Percentiles rank a stretch among this genome's conserved stretches.
Evolutionary conservation across 768 basidiomycete genomes (phyloP).

Genomic region (Psilocybe tampanensis): DNA sequence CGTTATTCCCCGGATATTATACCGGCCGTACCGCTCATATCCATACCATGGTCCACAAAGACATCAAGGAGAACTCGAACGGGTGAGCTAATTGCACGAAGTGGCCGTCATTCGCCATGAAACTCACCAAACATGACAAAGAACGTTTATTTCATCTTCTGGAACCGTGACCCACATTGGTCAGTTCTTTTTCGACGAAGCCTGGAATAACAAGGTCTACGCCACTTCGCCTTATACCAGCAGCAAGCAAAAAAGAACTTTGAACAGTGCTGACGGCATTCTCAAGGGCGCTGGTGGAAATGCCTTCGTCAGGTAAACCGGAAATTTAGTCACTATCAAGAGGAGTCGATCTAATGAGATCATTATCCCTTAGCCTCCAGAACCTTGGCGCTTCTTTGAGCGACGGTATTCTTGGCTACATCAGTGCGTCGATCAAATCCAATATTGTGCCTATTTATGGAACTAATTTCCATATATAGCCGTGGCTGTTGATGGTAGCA

Average conservation of each 20-base stretch:
- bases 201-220: slow-evolving; percentile 29
- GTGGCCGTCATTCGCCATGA: background rate
- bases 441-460: background rate
- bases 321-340: background rate
- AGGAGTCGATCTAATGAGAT: too few species aligned
- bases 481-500: slow-evolving; percentile 7
- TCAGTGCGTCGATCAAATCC: slow-evolving; percentile 18
- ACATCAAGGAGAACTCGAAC: slow-evolving; percentile 18
- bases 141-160: slow-evolving; percentile 29
- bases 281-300: slow-evolving; percentile 28
- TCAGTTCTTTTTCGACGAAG: slow-evolving; percentile 38
- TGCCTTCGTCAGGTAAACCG: slow-evolving; percentile 25
- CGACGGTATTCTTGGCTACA: slow-evolving; percentile 26
- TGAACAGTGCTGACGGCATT: slow-evolving; percentile 33
- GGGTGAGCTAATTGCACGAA: slow-evolving; percentile 15
- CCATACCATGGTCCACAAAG: slow-evolving; percentile 31
- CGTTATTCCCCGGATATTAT: slow-evolving; percentile 34
- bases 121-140: slow-evolving; percentile 1
- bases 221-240: slow-evolving; percentile 26
- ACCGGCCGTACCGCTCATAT: slow-evolving; percentile 35
- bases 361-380: slow-evolving; percentile 15
- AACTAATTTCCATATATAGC: background rate
- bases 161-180: slow-evolving; percentile 35
- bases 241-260: slow-evolving; percentile 26
- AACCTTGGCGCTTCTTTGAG: slow-evolving; percentile 12